These are phyloP conservation scores for Desmodesmus armatus DNA, from an alignment of 139 green algal genomes.

Conservation along the genomic window DNA sequence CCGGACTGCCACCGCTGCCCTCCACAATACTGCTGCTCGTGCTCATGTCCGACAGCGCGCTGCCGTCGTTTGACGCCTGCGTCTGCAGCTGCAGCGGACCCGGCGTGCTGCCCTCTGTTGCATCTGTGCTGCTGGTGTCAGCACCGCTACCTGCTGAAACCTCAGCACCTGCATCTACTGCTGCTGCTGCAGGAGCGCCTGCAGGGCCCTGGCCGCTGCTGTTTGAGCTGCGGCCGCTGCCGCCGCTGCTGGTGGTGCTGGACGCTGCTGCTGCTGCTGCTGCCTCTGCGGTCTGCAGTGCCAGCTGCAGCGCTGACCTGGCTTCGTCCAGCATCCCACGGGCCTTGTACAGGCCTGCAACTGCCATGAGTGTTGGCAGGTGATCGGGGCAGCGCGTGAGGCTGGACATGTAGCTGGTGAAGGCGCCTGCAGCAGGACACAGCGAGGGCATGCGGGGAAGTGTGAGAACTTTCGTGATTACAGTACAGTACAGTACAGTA, in stretches of 20 bases:
- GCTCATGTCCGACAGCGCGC: too few relatives aligned
- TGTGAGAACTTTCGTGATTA: too few relatives aligned
- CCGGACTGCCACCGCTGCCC: too few relatives aligned
- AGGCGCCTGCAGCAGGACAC: constrained; percentile 52
- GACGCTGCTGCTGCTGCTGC: background rate
- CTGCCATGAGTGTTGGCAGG: constrained; percentile 60
- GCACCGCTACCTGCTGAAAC: background rate
- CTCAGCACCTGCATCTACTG: background rate
- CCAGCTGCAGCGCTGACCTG: constrained; percentile 26
- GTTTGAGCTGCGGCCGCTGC: background rate
- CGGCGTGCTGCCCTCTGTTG: too few relatives aligned
- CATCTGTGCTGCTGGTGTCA: background rate
- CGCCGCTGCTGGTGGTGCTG: constrained; percentile 3
- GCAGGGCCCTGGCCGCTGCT: background rate
- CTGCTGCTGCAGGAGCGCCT: background rate
- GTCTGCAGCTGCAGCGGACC: too few relatives aligned
- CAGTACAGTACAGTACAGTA: too few relatives aligned
- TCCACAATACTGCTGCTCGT: too few relatives aligned
- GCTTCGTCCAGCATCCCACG: constrained; percentile 72
- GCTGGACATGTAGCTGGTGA: constrained; percentile 71
- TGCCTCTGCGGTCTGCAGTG: constrained; percentile 22
- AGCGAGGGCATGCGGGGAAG: too few relatives aligned
- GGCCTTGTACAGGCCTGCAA: constrained; percentile 74
- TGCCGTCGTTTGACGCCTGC: too few relatives aligned
- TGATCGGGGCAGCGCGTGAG: constrained; percentile 59